These are phyloP conservation scores for Incumbomyces delicatus DNA, from an alignment of 2,329 filamentous ascomycete species.

Conservation along the genomic window DNA sequence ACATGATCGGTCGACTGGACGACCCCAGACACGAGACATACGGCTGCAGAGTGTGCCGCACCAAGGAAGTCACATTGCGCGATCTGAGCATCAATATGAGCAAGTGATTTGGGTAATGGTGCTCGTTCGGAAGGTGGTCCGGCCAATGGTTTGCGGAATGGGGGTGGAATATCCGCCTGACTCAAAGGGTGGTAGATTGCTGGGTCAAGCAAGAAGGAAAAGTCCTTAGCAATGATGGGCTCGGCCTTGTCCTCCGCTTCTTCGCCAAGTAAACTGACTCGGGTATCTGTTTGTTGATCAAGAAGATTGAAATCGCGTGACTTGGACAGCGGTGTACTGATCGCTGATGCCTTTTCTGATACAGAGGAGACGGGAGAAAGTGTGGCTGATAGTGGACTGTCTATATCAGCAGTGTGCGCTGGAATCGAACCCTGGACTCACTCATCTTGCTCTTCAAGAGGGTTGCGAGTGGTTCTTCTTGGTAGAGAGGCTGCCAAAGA, in stretches of 20 bases:
- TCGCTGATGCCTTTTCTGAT: conserved; percentile 1
- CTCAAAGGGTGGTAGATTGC: conserved; percentile 76
- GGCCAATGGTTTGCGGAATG: conserved; percentile 61
- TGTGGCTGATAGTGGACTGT: conserved; percentile 7
- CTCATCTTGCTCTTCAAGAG: conserved; percentile 62
- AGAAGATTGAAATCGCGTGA: not conserved
- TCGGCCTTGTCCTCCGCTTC: conserved; percentile 15
- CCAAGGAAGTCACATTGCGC: conserved; percentile 67
- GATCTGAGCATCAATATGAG: conserved; percentile 54
- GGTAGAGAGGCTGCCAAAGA: conserved; percentile 31
- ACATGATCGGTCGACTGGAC: conserved; percentile 43
- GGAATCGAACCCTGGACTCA: conserved; percentile 34
- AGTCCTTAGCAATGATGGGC: conserved; percentile 51
- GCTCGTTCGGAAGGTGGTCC: conserved; percentile 52
- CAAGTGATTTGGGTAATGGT: conserved; percentile 33
- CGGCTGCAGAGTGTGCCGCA: conserved; percentile 49
- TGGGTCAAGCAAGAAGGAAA: conserved; percentile 68
- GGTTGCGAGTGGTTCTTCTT: conserved; percentile 64
- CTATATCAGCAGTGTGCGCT: not conserved
- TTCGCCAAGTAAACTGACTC: not conserved
- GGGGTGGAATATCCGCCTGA: conserved; percentile 46
- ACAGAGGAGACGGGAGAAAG: not conserved
- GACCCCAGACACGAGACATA: conserved; percentile 33
- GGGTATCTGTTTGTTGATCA: not conserved
- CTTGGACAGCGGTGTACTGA: not conserved